These are phyloP conservation scores for Globisporangium carolinianum DNA, from an alignment of 352 stramenopile genomes.

Conservation along the genomic window DNA sequence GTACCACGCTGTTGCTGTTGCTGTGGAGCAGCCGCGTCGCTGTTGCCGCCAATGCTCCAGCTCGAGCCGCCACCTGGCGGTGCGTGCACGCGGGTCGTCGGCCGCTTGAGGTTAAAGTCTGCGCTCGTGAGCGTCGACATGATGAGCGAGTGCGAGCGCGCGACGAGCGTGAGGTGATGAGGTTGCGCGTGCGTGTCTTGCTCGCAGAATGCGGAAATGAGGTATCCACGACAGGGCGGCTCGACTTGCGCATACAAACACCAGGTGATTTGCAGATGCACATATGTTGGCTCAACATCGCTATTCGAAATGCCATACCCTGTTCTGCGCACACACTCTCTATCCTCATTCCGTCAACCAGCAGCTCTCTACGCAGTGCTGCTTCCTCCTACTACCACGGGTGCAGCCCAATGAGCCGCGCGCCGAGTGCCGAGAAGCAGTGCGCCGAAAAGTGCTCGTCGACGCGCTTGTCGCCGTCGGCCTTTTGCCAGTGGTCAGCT, in stretches of 20 bases:
- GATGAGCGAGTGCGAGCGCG: background rate
- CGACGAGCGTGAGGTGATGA: background rate
- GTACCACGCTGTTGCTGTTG: slow-evolving; percentile 13
- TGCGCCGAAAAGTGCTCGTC: slow-evolving; percentile 57
- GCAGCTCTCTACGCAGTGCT: too few species aligned
- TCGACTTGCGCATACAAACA: background rate
- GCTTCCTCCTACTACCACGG: slow-evolving; percentile 32
- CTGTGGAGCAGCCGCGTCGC: slow-evolving; percentile 17
- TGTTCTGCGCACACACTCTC: too few species aligned
- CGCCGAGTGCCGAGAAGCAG: slow-evolving; percentile 54
- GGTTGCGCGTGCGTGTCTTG: background rate
- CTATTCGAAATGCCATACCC: too few species aligned
- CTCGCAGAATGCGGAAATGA: background rate
- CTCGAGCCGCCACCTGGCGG: slow-evolving; percentile 72
- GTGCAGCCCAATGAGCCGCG: slow-evolving; percentile 54
- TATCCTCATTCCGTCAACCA: too few species aligned
- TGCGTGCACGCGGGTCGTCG: slow-evolving; percentile 75
- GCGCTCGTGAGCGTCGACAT: slow-evolving; percentile 85
- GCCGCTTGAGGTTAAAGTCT: slow-evolving; percentile 79
- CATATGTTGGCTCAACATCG: too few species aligned
- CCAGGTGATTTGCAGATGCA: background rate
- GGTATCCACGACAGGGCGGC: background rate
- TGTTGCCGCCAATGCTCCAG: slow-evolving; percentile 55
- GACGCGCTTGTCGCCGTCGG: slow-evolving; percentile 41
- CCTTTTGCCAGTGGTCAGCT: slow-evolving; percentile 76